Evolutionary conservation across 352 stramenopile genomes (phyloP), one percentile per base, ranked within the genome.

Genomic region (Phytophthora cajani): DNA sequence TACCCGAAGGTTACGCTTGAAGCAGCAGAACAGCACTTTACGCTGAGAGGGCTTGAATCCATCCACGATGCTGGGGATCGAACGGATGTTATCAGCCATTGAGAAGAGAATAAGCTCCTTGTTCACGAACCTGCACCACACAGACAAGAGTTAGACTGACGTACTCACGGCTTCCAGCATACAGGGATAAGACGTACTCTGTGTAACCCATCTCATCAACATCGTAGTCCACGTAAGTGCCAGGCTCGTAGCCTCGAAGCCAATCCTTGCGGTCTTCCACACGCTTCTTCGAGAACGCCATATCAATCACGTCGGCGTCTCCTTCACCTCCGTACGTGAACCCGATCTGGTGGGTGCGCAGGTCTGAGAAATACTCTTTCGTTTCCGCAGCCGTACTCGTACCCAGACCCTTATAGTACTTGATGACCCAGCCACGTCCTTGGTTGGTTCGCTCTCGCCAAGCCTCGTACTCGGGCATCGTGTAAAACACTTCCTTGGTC

Each of bases 371-470:
- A 75, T 99, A 99, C 62, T 98, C 95, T 71, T 98, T 99, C 6
- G 97, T 97, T 75, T 99, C 98, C 21, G 93, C 79, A 23, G 94
- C 76, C 14, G 96, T 99, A 81, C 93, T 99, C n/a, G 98, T 99
- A 87, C 98, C 98, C 23, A 99, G 88, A 97, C 98, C 98, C 90
- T 99, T 99, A 84, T 99, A 99, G 80, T 99, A 99, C 90, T 99
- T 99, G 64, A 99, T 97, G 33, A 90, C 90, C 91, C 94, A 99
- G 27, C 95, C 92, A 58, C 93, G 97, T 23, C 96, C 88, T 57
- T 98, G 89, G 64, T 97, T 95, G 7, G 81, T 91, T 44, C 40
- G 81, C 59, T 88, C 85, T 21, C 95, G 86, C 97, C 98, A 99
- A 16, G 71, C 74, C 71, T 98, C 89, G 74, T 99, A 99, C 79